These are phyloP conservation scores for Taxillus chinensis DNA, from an alignment of 164 flowering plant species.

Conservation along the genomic window DNA sequence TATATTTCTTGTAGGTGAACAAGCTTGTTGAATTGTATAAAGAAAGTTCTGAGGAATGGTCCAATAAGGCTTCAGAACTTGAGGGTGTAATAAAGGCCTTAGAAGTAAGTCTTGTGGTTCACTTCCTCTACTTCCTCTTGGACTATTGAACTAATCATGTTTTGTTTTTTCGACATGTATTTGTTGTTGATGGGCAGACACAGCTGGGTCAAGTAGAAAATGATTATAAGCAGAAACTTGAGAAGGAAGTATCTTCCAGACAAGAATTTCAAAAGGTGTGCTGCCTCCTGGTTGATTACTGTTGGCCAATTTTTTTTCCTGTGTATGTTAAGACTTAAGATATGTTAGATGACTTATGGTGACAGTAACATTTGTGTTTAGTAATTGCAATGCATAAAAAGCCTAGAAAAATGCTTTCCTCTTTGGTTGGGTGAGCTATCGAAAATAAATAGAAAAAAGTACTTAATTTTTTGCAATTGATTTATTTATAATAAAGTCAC, in stretches of 20 bases:
- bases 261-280: constrained; percentile 60
- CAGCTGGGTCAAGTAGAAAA: constrained; percentile 70
- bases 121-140: background rate
- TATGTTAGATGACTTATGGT: too few relatives aligned
- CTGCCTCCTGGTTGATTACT: background rate
- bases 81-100: constrained; percentile 96
- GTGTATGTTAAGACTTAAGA: too few relatives aligned
- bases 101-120: constrained; percentile 39
- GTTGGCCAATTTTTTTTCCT: background rate
- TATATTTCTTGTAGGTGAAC: constrained; percentile 24
- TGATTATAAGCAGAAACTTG: constrained; percentile 63
- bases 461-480: too few relatives aligned
- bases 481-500: too few relatives aligned
- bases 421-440: too few relatives aligned
- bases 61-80: constrained; percentile 86
- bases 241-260: constrained; percentile 48
- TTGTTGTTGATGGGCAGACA: constrained; percentile 29
- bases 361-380: too few relatives aligned
- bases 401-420: too few relatives aligned
- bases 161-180: background rate
- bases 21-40: constrained; percentile 83
- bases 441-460: too few relatives aligned
- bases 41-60: constrained; percentile 96
- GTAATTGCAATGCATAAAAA: too few relatives aligned
- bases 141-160: background rate